A percentile compares a stretch with the other conserved stretches of the same genome.
Conservation (phyloP, 352 stramenopile species). For the Pythium aristosporum region DNA sequence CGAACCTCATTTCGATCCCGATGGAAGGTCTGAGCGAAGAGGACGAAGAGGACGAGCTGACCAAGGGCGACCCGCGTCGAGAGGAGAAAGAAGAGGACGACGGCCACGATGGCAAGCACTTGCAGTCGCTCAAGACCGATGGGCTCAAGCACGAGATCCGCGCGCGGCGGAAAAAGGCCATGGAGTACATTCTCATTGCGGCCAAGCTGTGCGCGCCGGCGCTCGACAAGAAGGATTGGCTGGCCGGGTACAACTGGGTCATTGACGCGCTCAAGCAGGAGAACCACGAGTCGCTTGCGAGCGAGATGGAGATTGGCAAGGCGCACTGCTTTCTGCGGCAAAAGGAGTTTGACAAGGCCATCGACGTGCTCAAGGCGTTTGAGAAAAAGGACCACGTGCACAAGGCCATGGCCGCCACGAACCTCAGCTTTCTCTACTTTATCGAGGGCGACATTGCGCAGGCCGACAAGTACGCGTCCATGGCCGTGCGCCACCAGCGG, state of each 20-base stretch:
- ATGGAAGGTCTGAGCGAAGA: slow-evolving; percentile 87
- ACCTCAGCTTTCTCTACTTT: slow-evolving; percentile 97
- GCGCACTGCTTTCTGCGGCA: slow-evolving; percentile 89
- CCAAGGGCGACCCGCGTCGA: slow-evolving; percentile 29
- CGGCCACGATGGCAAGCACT: slow-evolving; percentile 47
- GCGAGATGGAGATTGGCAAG: slow-evolving; percentile 90
- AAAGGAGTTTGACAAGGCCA: slow-evolving; percentile 94
- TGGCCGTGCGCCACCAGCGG: slow-evolving; percentile 91
- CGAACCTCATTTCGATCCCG: slow-evolving; percentile 88
- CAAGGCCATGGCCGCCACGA: slow-evolving; percentile 93
- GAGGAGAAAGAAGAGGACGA: slow-evolving; percentile 38
- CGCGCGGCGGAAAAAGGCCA: slow-evolving; percentile 71
- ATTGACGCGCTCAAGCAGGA: slow-evolving; percentile 91
- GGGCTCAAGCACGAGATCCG: slow-evolving; percentile 80
- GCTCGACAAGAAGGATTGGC: slow-evolving; percentile 92
- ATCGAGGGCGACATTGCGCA: slow-evolving; percentile 90
- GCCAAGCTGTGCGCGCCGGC: slow-evolving; percentile 92
- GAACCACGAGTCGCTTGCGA: slow-evolving; percentile 88
- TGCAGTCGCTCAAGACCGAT: slow-evolving; percentile 64
- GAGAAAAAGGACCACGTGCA: slow-evolving; percentile 94
- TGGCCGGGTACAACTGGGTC: slow-evolving; percentile 93
- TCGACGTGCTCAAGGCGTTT: slow-evolving; percentile 93
- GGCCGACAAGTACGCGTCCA: slow-evolving; percentile 90
- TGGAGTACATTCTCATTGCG: slow-evolving; percentile 92
- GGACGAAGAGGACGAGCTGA: slow-evolving; percentile 80